phyloP scores from a whole-genome alignment of 441 rosid species.

The Erysimum pusillum region DNA sequence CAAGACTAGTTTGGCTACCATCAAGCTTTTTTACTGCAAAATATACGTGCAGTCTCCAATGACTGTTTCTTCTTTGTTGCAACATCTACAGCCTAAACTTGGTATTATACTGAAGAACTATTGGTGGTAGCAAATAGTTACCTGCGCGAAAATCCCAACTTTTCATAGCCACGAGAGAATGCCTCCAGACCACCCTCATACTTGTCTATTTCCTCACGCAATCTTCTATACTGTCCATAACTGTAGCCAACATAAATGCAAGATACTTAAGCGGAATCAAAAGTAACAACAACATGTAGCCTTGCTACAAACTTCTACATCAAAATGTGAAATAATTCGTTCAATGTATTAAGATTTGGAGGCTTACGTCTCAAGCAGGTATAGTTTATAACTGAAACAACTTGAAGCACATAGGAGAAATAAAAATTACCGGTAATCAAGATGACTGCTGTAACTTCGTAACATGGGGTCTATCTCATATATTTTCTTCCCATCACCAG shows the following conservation, averaged over 20 bases:
- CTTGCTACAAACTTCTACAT: slow-evolving; percentile 10
- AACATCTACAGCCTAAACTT: neutral
- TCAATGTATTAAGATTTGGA: no score
- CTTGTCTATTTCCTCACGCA: slow-evolving; percentile 80
- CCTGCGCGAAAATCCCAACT: slow-evolving; percentile 91
- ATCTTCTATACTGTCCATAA: slow-evolving; percentile 68
- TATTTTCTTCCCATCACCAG: slow-evolving; percentile 79
- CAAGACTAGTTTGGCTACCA: slow-evolving; percentile 2
- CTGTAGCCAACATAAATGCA: slow-evolving; percentile 54
- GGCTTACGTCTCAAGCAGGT: slow-evolving; percentile 16
- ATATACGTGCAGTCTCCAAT: neutral
- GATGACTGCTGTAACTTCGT: slow-evolving; percentile 67
- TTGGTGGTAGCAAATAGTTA: slow-evolving; percentile 43
- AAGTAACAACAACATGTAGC: slow-evolving; percentile 3
- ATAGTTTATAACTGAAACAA: slow-evolving; percentile 11
- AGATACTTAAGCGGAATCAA: slow-evolving; percentile 4
- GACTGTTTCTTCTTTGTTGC: neutral
- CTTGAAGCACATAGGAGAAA: neutral
- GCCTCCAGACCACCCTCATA: slow-evolving; percentile 91
- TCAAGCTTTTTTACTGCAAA: neutral
- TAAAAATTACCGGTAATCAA: slow-evolving; percentile 79
- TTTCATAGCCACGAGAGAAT: slow-evolving; percentile 97
- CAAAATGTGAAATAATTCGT: no score
- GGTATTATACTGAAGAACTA: slow-evolving; percentile 11
- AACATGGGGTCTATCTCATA: slow-evolving; percentile 89